These are phyloP conservation scores for Rhizophagus clarus DNA, from an alignment of 192 early-diverging fungal genomes.

Conservation along the genomic window DNA sequence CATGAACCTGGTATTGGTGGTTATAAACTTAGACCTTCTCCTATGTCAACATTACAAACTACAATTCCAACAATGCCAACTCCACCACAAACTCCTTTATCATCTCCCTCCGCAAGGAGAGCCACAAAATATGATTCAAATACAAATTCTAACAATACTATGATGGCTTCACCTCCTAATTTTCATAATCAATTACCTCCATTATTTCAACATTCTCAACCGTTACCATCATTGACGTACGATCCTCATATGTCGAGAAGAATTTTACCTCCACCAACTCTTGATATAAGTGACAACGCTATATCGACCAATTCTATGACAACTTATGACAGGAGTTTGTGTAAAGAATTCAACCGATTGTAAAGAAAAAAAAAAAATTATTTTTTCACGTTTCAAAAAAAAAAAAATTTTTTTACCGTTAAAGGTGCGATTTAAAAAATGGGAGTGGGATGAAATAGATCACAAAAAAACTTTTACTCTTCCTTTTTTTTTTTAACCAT, in stretches of 20 bases:
- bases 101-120: neutral
- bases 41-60: neutral
- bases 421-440: no score
- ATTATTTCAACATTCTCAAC: neutral
- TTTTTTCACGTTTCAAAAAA: no score
- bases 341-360: neutral
- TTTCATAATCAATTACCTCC: neutral
- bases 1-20: slow-evolving; percentile 18
- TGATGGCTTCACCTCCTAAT: neutral
- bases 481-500: no score
- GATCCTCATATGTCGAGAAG: neutral
- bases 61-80: neutral
- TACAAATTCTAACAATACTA: neutral
- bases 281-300: neutral
- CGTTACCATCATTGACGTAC: neutral
- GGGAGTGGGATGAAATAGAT: no score
- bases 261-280: neutral
- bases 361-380: neutral
- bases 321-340: neutral
- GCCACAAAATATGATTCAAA: neutral
- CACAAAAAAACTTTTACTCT: no score
- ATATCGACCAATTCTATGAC: neutral
- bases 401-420: no score
- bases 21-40: slow-evolving; percentile 2
- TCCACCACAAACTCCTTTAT: neutral